Conservation (phyloP, 1,139 yeast species). For the Debaryomyces subglobosus region DNA sequence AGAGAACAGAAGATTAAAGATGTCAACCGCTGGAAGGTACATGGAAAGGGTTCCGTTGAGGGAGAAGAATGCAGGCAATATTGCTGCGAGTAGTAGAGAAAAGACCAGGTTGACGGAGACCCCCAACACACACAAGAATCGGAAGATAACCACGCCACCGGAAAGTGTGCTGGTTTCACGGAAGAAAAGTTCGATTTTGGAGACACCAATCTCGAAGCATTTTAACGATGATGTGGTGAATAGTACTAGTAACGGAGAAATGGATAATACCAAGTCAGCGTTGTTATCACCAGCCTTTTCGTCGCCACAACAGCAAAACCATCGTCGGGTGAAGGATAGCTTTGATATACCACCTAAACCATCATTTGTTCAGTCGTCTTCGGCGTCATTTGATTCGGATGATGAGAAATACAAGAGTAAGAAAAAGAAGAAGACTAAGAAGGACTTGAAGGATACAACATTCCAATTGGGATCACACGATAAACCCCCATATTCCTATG, state of each 20-base stretch:
- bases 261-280: conserved; percentile 16
- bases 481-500: conserved; percentile 95
- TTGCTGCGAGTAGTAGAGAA: not conserved
- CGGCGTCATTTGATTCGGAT: conserved; percentile 15
- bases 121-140: conserved; percentile 18
- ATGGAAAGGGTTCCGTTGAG: conserved; percentile 9
- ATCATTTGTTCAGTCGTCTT: conserved; percentile 16
- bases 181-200: conserved; percentile 16
- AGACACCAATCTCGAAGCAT: conserved; percentile 23
- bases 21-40: conserved; percentile 8
- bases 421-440: conserved; percentile 30
- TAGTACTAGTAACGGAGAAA: conserved; percentile 5
- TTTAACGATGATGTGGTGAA: conserved; percentile 1
- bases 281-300: conserved; percentile 54
- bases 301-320: conserved; percentile 38
- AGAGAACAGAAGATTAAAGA: not conserved
- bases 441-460: conserved; percentile 31
- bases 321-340: conserved; percentile 1
- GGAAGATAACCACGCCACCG: conserved; percentile 43
- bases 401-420: conserved; percentile 21
- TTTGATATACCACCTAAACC: conserved; percentile 19
- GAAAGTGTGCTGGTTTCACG: conserved; percentile 22
- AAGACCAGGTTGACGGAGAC: conserved; percentile 19
- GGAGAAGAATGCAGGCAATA: conserved; percentile 7
- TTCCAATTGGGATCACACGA: conserved; percentile 47